A percentile compares a stretch with the other conserved stretches of the same genome.
phyloP scores from a whole-genome alignment of 1,284 basidiomycete species.

The Apiotrichum montevideense region DNA sequence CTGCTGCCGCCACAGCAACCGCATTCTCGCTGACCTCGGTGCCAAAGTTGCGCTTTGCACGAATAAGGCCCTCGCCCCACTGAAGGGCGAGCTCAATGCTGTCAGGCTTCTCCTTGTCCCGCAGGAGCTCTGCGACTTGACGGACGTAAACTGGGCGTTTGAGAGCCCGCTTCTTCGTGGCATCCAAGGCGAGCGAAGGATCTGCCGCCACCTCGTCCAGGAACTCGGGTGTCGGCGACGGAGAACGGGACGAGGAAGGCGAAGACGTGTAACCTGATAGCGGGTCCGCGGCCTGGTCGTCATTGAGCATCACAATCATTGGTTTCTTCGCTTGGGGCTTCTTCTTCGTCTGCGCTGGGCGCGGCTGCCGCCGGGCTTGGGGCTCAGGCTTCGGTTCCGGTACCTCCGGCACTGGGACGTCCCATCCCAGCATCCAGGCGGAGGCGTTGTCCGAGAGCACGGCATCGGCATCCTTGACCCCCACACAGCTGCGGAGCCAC shows the following conservation, averaged over 20 bases:
- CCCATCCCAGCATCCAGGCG: constrained; percentile 38
- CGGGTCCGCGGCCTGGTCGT: constrained; percentile 64
- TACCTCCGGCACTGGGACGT: neutral
- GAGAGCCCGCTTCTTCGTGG: constrained; percentile 55
- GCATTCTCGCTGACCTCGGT: constrained; percentile 73
- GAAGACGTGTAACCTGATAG: constrained; percentile 65
- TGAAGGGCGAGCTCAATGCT: constrained; percentile 69
- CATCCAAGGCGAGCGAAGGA: constrained; percentile 57
- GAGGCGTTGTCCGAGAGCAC: neutral
- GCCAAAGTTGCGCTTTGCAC: constrained; percentile 73
- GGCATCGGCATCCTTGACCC: constrained; percentile 54
- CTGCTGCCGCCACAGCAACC: constrained; percentile 66
- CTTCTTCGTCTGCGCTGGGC: neutral
- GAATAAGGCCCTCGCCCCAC: constrained; percentile 70
- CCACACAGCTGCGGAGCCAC: constrained; percentile 54
- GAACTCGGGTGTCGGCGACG: constrained; percentile 71
- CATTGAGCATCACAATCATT: constrained; percentile 33
- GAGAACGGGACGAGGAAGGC: constrained; percentile 61
- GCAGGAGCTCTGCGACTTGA: constrained; percentile 66
- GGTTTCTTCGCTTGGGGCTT: constrained; percentile 12
- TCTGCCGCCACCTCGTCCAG: constrained; percentile 77
- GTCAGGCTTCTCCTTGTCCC: constrained; percentile 65
- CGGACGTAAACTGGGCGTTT: constrained; percentile 72
- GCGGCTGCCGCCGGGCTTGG: neutral
- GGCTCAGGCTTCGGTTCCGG: neutral